phyloP scores from a whole-genome alignment of 306 rosid species.

The Glycine latifolia region DNA sequence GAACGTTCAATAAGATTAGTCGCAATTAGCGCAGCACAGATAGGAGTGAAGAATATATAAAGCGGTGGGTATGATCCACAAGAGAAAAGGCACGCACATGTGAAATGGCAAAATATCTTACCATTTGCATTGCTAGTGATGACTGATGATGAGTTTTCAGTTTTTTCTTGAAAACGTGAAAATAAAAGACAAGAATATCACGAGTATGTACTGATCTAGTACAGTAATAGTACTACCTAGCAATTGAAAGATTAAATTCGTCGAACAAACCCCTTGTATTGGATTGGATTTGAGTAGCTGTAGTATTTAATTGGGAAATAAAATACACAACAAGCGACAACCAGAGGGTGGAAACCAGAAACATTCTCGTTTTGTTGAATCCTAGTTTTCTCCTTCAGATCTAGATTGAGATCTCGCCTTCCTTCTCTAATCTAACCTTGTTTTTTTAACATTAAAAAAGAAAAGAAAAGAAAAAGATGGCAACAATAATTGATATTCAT shows the following conservation, averaged over 20 bases:
- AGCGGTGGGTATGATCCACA: neutral
- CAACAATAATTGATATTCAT: slow-evolving; percentile 23
- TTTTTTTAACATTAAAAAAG: neutral
- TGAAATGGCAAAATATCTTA: neutral
- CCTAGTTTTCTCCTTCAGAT: slow-evolving; percentile 16
- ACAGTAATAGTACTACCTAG: neutral
- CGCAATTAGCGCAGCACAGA: neutral
- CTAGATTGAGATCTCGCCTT: neutral
- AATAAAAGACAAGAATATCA: neutral
- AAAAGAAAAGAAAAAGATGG: neutral
- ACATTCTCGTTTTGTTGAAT: slow-evolving; percentile 42
- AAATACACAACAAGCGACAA: slow-evolving; percentile 27
- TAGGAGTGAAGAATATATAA: no score
- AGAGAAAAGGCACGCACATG: neutral
- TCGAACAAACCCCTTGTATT: neutral
- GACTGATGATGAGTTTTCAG: neutral
- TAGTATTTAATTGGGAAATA: slow-evolving; percentile 4
- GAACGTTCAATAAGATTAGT: neutral
- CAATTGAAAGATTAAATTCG: neutral
- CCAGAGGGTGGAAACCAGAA: slow-evolving; percentile 9
- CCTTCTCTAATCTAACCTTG: slow-evolving; percentile 26
- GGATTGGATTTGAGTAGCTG: neutral
- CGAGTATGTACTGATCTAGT: neutral
- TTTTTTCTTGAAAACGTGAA: neutral
- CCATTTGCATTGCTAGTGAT: neutral